Base-by-base conservation (phyloP, 2,329 filamentous ascomycete species). In the Lojkania enalia region DNA sequence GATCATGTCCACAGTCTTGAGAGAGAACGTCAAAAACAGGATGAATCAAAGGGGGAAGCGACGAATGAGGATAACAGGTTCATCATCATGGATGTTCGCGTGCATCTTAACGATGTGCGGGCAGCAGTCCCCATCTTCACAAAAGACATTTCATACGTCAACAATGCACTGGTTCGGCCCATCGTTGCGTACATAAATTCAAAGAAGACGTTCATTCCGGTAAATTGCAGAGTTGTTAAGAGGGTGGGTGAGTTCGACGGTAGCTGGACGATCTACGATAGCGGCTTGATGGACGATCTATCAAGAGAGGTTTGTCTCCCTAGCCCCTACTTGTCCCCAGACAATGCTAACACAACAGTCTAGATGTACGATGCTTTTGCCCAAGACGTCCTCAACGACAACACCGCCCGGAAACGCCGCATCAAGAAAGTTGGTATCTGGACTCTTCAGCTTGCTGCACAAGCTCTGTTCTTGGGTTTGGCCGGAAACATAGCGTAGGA, bases 141-240 rank as follows among this genome's bases (percentile, higher is more conserved):
- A 1, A 86, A 83, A 13, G 87, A 96, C 64, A 82, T 97, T 37
- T 95, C 90, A 1, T 99, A 97, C 68, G 87, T 96, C 61, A 97
- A 96, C 71, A 95, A 95, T 68, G 90, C 94, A 1, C 83, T 97
- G 3, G 89, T 97, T 25, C 84, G 94, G 3, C 94, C 94, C 13
- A 99, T 99, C 49, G 91, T 99, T 30, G 94, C 94, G 5, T 99
- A 97, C 69, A 97, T 99, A 72, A 99, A 99, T 71, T 88, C 90
- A 31, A 89, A 90, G 67, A 86, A 86, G 64, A 95, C 92, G 0
- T 97, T 96, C 63, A 97, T 99, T 32, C 94, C 94, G 19, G 90
- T 99, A 60, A 88, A 86, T 58, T 97, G 94, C 72, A 87, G 92
- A 49, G 88, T 99, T 37, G 90, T 97, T 53, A 99, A 99, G 75